Conservation (phyloP, 371 early-diverging fungal species). For the Funneliformis caledonium region DNA sequence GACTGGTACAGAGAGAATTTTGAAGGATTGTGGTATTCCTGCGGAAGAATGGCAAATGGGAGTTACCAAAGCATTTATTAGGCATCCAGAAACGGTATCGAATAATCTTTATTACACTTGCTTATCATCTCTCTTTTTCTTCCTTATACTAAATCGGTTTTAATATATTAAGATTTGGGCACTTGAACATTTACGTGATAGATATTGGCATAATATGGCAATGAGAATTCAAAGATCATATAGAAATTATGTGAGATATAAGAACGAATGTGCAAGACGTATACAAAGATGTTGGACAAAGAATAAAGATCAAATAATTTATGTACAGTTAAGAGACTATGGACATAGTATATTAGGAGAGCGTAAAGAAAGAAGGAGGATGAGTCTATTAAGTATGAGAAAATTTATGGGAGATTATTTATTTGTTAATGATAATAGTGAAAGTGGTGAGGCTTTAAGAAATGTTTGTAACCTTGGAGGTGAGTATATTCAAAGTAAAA, state of each 20-base stretch:
- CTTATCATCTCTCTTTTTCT: not conserved
- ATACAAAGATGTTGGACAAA: constrained; percentile 87
- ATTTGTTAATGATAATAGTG: constrained; percentile 67
- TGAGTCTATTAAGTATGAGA: constrained; percentile 82
- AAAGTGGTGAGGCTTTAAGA: constrained; percentile 69
- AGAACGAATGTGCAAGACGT: constrained; percentile 71
- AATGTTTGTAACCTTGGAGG: constrained; percentile 61
- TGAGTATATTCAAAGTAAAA: constrained; percentile 38
- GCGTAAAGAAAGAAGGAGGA: constrained; percentile 91
- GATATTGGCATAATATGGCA: constrained; percentile 97
- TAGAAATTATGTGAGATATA: constrained; percentile 78
- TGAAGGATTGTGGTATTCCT: constrained; percentile 85
- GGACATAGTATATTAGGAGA: constrained; percentile 89
- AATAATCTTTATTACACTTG: not conserved
- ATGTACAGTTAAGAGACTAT: constrained; percentile 89
- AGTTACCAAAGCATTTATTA: constrained; percentile 91
- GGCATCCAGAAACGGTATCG: constrained; percentile 87
- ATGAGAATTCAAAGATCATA: constrained; percentile 93
- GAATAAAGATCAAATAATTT: constrained; percentile 90
- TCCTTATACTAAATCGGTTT: not conserved
- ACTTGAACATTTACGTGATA: constrained; percentile 90
- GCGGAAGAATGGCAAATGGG: constrained; percentile 96
- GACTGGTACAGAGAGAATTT: constrained; percentile 73
- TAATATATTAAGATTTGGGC: constrained; percentile 70
- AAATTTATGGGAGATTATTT: constrained; percentile 94